Percentiles rank a stretch among this genome's conserved stretches.
These are phyloP conservation scores for Isabelozyma pseudorhagii DNA, from an alignment of 805 yeast genomes.

Conservation along the genomic window DNA sequence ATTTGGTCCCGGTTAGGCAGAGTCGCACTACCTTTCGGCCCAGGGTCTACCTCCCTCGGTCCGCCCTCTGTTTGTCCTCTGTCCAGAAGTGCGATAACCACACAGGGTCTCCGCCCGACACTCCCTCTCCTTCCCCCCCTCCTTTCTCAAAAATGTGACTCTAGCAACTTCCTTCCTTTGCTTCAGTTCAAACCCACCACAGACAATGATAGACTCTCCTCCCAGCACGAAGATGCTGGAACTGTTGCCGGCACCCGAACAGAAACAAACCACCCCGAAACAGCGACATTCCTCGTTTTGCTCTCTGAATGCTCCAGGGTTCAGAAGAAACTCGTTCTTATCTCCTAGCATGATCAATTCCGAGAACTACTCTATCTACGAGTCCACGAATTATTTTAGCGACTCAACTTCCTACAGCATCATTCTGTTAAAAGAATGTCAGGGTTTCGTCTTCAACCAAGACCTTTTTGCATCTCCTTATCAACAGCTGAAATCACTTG, in stretches of 20 bases:
- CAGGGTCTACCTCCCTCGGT: not conserved
- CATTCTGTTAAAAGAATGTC: conserved; percentile 56
- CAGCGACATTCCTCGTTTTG: conserved; percentile 24
- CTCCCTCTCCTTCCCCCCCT: not conserved
- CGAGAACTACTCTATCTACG: conserved; percentile 55
- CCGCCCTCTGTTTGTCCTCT: not conserved
- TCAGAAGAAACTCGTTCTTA: conserved; percentile 53
- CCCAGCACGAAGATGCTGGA: not conserved
- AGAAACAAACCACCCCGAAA: conserved; percentile 7
- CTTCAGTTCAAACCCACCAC: not conserved
- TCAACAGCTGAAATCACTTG: conserved; percentile 49
- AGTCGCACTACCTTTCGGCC: no score
- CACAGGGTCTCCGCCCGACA: not conserved
- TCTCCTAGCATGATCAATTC: conserved; percentile 55
- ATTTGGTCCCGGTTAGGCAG: not conserved
- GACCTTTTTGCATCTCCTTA: conserved; percentile 71
- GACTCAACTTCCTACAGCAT: conserved; percentile 26
- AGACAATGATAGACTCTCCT: not conserved
- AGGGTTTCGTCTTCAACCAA: conserved; percentile 76
- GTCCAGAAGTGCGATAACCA: not conserved
- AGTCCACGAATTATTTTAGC: conserved; percentile 33
- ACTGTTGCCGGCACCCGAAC: not conserved
- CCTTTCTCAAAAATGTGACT: not conserved
- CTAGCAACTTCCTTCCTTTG: not conserved
- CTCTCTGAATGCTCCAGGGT: conserved; percentile 49